phyloP scores from a whole-genome alignment of 2,329 filamentous ascomycete genomes.

The Trichoderma endophyticum region DNA sequence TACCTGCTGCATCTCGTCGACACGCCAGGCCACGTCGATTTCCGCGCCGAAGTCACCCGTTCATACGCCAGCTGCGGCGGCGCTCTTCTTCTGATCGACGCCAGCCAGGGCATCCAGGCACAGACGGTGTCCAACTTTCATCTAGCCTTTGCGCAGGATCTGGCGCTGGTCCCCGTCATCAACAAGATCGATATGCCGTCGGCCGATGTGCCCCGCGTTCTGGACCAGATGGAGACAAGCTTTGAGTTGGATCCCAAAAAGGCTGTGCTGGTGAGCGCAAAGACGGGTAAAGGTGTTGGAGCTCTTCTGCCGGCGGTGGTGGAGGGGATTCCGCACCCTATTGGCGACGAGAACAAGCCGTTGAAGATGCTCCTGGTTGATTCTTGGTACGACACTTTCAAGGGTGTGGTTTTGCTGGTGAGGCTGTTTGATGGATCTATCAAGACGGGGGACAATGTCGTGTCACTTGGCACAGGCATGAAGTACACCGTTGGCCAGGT shows the following conservation, averaged over 20 bases:
- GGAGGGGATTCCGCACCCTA: slow-evolving; percentile 75
- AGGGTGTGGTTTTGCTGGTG: slow-evolving; percentile 87
- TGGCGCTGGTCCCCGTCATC: slow-evolving; percentile 83
- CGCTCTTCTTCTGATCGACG: slow-evolving; percentile 88
- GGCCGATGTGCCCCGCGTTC: slow-evolving; percentile 79
- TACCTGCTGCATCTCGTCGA: slow-evolving; percentile 95
- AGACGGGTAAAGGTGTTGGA: slow-evolving; percentile 85
- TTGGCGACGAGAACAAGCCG: slow-evolving; percentile 69
- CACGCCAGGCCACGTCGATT: slow-evolving; percentile 96
- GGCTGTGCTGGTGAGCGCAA: slow-evolving; percentile 75
- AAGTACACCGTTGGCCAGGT: slow-evolving; percentile 96
- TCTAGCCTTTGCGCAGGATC: slow-evolving; percentile 86
- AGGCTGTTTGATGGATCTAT: slow-evolving; percentile 86
- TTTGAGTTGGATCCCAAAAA: slow-evolving; percentile 83
- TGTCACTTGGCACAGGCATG: slow-evolving; percentile 81
- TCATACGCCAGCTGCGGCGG: slow-evolving; percentile 96
- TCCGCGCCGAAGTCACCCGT: slow-evolving; percentile 90
- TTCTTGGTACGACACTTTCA: slow-evolving; percentile 97
- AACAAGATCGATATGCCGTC: slow-evolving; percentile 96
- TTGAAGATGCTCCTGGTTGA: slow-evolving; percentile 86
- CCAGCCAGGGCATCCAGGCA: slow-evolving; percentile 92
- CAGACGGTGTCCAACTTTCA: slow-evolving; percentile 99
- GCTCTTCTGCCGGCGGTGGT: slow-evolving; percentile 82
- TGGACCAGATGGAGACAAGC: slow-evolving; percentile 79
- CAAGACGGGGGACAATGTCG: slow-evolving; percentile 76